Conservation (phyloP, 2,329 filamentous ascomycete genomes). For the Teratosphaeria nubilosa region DNA sequence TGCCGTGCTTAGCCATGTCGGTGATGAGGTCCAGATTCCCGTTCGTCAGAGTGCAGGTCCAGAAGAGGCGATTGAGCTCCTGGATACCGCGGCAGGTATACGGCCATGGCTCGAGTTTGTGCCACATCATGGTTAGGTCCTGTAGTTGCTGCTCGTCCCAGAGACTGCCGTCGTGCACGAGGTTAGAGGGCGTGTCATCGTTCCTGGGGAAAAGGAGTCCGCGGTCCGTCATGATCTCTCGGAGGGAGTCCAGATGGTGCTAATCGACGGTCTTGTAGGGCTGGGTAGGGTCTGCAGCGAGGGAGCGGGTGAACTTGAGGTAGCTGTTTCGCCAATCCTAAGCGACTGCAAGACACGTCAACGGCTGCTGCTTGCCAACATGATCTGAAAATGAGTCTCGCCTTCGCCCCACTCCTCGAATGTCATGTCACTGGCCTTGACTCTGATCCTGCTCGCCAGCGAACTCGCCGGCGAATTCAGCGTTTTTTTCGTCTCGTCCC, state of each 20-base stretch:
- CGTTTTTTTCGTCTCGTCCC: slow-evolving; percentile 36
- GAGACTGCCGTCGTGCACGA: slow-evolving; percentile 31
- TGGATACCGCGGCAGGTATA: slow-evolving; percentile 52
- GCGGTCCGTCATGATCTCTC: slow-evolving; percentile 46
- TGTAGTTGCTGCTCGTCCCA: slow-evolving; percentile 38
- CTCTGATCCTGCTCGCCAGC: slow-evolving; percentile 38
- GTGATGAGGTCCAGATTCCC: slow-evolving; percentile 56
- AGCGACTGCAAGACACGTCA: slow-evolving; percentile 7
- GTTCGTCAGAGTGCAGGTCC: slow-evolving; percentile 62
- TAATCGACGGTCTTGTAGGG: slow-evolving; percentile 61
- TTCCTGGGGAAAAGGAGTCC: slow-evolving; percentile 10
- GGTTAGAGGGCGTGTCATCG: slow-evolving; percentile 3
- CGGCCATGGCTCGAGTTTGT: slow-evolving; percentile 58
- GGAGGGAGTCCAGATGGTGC: slow-evolving; percentile 56
- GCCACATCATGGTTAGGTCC: slow-evolving; percentile 55
- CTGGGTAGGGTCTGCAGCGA: slow-evolving; percentile 42
- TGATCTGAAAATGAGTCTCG: not conserved
- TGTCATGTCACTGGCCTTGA: slow-evolving; percentile 29
- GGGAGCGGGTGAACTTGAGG: slow-evolving; percentile 39
- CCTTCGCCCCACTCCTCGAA: not conserved
- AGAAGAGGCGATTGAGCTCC: slow-evolving; percentile 41
- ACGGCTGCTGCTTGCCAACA: not conserved
- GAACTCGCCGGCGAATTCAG: slow-evolving; percentile 38
- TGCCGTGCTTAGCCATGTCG: slow-evolving; percentile 51
- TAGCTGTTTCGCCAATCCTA: slow-evolving; percentile 57